A percentile compares a stretch with the other conserved stretches of the same genome.
Conservation (phyloP, 2,329 filamentous ascomycete species). For the Xylaria arbuscula region DNA sequence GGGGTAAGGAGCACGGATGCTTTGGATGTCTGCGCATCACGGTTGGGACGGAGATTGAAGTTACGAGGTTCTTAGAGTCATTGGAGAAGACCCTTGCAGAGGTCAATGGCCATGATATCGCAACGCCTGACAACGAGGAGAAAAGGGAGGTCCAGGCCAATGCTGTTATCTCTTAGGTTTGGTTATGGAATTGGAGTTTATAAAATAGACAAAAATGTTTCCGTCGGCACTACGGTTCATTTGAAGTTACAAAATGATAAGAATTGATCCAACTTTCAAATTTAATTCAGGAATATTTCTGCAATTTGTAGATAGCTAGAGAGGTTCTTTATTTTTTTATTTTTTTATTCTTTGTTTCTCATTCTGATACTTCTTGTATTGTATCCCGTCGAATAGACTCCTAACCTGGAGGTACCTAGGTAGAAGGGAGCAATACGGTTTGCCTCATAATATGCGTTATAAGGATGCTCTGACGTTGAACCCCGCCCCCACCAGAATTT, state of each 20-base stretch:
- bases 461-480: constrained; percentile 26
- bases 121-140: constrained; percentile 49
- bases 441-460: constrained; percentile 27
- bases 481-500: constrained; percentile 36
- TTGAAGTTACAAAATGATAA: neutral
- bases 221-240: neutral
- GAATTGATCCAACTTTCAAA: neutral
- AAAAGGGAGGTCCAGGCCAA: constrained; percentile 53
- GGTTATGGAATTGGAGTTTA: constrained; percentile 5
- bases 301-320: neutral
- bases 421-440: constrained; percentile 2
- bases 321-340: neutral
- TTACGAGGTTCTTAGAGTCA: constrained; percentile 79
- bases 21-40: constrained; percentile 90
- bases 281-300: neutral
- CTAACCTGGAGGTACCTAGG: no score
- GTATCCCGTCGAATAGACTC: neutral
- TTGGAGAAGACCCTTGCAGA: constrained; percentile 64
- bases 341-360: neutral
- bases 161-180: constrained; percentile 52
- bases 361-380: no score
- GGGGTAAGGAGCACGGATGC: constrained; percentile 92
- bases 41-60: constrained; percentile 88
- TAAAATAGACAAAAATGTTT: constrained; percentile 18
- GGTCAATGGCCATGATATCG: constrained; percentile 52